These are phyloP conservation scores for Botrytis pseudocinerea DNA, from an alignment of 2,329 filamentous ascomycete species.

Conservation along the genomic window DNA sequence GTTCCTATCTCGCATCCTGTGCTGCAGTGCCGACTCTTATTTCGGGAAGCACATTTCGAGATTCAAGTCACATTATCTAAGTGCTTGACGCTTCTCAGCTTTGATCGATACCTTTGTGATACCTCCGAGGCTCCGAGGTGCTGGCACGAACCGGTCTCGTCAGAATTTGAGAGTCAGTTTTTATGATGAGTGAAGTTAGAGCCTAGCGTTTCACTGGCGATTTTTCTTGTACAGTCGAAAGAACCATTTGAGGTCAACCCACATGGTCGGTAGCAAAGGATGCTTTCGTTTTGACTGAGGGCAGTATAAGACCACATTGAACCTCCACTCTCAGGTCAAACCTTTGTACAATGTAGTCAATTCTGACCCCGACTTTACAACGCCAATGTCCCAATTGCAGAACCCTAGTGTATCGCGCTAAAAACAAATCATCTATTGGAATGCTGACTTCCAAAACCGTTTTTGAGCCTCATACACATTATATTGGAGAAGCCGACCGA, in stretches of 20 bases:
- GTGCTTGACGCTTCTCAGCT: background rate
- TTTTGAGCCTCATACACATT: background rate
- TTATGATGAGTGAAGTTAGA: background rate
- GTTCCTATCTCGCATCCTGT: background rate
- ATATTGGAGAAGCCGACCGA: background rate
- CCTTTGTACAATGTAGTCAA: background rate
- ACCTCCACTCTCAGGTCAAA: background rate
- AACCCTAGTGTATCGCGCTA: background rate
- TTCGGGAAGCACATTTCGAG: background rate
- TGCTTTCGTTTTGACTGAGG: background rate
- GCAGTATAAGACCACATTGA: background rate
- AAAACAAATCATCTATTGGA: no score
- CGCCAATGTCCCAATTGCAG: background rate
- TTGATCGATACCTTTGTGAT: background rate
- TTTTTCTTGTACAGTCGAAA: background rate
- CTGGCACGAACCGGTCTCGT: background rate
- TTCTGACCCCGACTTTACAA: background rate
- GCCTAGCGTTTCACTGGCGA: background rate
- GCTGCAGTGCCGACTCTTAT: background rate
- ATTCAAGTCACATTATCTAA: background rate
- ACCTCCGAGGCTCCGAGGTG: background rate
- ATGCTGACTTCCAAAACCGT: background rate
- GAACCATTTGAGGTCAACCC: background rate
- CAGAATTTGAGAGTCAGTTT: background rate
- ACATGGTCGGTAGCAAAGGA: background rate